Percentiles rank a stretch among this genome's conserved stretches.
phyloP scores from a whole-genome alignment of 805 yeast species.

The Zygosaccharomyces bisporus region DNA sequence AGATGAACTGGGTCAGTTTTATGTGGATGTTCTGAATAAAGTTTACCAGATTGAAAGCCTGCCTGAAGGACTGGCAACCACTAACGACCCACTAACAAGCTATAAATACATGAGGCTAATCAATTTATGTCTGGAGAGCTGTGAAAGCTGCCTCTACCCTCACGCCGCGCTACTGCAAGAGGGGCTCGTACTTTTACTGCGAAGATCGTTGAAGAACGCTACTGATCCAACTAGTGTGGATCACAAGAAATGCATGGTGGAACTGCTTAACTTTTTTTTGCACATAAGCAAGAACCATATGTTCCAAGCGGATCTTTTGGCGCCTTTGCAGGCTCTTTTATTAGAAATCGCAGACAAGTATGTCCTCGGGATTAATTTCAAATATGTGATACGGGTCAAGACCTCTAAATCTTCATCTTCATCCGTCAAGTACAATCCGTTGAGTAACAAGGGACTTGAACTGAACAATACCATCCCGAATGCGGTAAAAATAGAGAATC shows the following conservation, averaged over 20 bases:
- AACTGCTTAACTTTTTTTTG: conserved; percentile 17
- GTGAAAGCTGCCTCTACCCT: conserved; percentile 15
- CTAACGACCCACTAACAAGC: conserved; percentile 13
- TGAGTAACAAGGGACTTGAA: conserved; percentile 19
- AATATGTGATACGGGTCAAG: conserved; percentile 18
- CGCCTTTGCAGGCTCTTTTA: conserved; percentile 16
- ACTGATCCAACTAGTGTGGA: conserved; percentile 4
- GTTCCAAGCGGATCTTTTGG: not conserved
- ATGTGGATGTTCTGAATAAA: conserved; percentile 13
- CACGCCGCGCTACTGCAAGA: conserved; percentile 8
- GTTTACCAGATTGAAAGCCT: conserved; percentile 13
- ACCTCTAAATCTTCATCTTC: conserved; percentile 8
- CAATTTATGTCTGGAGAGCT: conserved; percentile 20
- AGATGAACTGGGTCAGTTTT: conserved; percentile 20
- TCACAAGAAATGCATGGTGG: conserved; percentile 13
- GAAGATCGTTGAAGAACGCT: not conserved
- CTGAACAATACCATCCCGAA: conserved; percentile 20
- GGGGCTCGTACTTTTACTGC: conserved; percentile 13
- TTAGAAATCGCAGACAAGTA: conserved; percentile 18
- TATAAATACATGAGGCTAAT: conserved; percentile 23
- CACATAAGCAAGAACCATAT: conserved; percentile 7
- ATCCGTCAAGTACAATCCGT: conserved; percentile 16
- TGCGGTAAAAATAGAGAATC: conserved; percentile 21
- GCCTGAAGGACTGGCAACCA: conserved; percentile 10
- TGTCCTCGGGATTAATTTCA: conserved; percentile 19